These are phyloP conservation scores for Croton laevigatus DNA, from an alignment of 441 rosid genomes.

Conservation along the genomic window DNA sequence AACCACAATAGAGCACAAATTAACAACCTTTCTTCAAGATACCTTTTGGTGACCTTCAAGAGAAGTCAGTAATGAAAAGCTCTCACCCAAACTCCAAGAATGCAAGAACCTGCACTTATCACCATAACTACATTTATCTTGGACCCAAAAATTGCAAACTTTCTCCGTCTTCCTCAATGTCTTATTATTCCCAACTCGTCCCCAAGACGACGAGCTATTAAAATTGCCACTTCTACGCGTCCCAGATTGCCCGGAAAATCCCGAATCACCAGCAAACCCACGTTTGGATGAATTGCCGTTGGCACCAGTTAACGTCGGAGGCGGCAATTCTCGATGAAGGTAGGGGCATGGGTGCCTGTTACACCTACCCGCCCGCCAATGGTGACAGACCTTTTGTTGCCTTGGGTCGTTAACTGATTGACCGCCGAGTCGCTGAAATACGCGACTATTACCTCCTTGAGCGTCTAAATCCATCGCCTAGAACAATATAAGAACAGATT, in stretches of 20 bases:
- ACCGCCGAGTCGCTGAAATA: conserved; percentile 63
- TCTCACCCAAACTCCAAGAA: conserved; percentile 83
- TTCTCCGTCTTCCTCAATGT: conserved; percentile 59
- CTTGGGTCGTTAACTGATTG: conserved; percentile 23
- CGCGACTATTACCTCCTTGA: conserved; percentile 65
- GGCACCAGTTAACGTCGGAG: conserved; percentile 22
- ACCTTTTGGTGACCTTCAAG: conserved; percentile 94
- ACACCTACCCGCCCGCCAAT: conserved; percentile 91
- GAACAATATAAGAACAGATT: neutral
- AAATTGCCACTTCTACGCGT: conserved; percentile 53
- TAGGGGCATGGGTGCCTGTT: conserved; percentile 64
- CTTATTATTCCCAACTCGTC: conserved; percentile 47
- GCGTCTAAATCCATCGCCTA: conserved; percentile 66
- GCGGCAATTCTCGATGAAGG: conserved; percentile 72
- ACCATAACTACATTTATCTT: conserved; percentile 71
- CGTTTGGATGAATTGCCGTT: conserved; percentile 55
- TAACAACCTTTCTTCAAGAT: neutral
- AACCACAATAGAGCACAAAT: neutral
- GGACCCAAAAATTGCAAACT: conserved; percentile 81
- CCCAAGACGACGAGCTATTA: conserved; percentile 52
- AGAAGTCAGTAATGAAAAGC: conserved; percentile 63
- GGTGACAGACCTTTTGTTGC: conserved; percentile 70
- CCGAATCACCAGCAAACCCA: conserved; percentile 54
- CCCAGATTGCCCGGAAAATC: conserved; percentile 53
- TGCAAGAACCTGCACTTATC: conserved; percentile 84